These are phyloP conservation scores for Mycena filopes DNA, from an alignment of 768 basidiomycete species.

Conservation along the genomic window DNA sequence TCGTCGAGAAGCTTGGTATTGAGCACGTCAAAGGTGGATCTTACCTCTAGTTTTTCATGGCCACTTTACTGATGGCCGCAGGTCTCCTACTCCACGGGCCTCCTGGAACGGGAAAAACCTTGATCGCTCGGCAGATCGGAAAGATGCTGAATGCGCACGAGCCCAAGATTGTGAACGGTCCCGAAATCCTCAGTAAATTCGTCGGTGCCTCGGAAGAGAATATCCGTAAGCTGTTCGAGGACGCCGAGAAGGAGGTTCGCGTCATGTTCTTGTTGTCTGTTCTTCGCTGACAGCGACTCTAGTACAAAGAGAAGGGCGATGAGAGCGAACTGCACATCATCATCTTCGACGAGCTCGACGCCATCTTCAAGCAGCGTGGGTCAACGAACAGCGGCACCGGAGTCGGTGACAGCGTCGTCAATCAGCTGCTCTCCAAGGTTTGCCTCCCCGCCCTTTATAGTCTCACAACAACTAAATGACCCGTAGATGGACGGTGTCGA, in stretches of 20 bases:
- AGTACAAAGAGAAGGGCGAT: slow-evolving; percentile 98
- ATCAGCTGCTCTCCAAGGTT: slow-evolving; percentile 97
- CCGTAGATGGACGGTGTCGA: slow-evolving; percentile 98
- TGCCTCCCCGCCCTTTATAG: slow-evolving; percentile 21
- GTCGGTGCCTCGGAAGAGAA: slow-evolving; percentile 99
- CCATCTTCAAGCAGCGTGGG: slow-evolving; percentile 98
- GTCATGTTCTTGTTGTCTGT: background rate
- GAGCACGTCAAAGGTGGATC: slow-evolving; percentile 91
- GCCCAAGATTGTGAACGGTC: slow-evolving; percentile 98
- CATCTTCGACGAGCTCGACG: slow-evolving; percentile 99
- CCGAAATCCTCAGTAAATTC: slow-evolving; percentile 96
- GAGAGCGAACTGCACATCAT: slow-evolving; percentile 98
- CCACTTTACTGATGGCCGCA: background rate
- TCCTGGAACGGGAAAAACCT: slow-evolving; percentile 97
- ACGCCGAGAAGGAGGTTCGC: slow-evolving; percentile 93
- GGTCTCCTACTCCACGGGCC: slow-evolving; percentile 91
- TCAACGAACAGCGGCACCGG: slow-evolving; percentile 92
- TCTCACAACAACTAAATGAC: background rate
- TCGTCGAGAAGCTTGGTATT: slow-evolving; percentile 98
- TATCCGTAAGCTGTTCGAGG: slow-evolving; percentile 95
- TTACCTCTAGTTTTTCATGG: background rate
- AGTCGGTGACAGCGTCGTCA: slow-evolving; percentile 98
- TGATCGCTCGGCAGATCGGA: slow-evolving; percentile 98
- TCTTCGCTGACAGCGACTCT: background rate
- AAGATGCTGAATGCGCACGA: slow-evolving; percentile 99